phyloP scores from a whole-genome alignment of 257 asterid genomes.

The Lithospermum erythrorhizon region DNA sequence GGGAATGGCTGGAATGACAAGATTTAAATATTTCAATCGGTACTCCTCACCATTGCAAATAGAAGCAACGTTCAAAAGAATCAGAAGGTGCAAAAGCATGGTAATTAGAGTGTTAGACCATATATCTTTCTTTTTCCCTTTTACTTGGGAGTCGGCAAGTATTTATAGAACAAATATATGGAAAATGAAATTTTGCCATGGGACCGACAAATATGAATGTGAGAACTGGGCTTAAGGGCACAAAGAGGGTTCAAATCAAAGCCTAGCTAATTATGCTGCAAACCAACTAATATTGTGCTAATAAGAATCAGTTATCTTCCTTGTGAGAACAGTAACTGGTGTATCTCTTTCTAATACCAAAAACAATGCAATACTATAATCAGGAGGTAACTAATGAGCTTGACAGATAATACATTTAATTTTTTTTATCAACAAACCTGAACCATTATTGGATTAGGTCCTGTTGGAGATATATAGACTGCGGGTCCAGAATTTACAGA shows the following conservation, averaged over 20 bases:
- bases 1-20: constrained; percentile 73
- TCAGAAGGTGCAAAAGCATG: neutral
- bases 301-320: neutral
- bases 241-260: too few species aligned
- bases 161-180: too few species aligned
- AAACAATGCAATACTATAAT: neutral
- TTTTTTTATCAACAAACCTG: constrained; percentile 46
- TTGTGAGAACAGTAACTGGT: neutral
- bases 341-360: neutral
- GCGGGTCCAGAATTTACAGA: constrained; percentile 93
- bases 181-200: too few species aligned
- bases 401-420: neutral
- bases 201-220: too few species aligned
- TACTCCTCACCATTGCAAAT: neutral
- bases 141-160: too few species aligned
- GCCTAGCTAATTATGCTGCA: neutral
- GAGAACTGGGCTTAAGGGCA: too few species aligned
- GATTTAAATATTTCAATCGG: neutral
- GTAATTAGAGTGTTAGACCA: too few species aligned
- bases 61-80: neutral
- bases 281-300: neutral
- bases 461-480: constrained; percentile 82
- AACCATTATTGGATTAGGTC: constrained; percentile 97
- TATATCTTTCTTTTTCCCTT: too few species aligned
- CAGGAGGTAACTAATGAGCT: neutral